Evolutionary conservation across 148 eudicot genomes (phyloP), one percentile per base, ranked within the genome.

Genomic region (Heliosperma pusillum): DNA sequence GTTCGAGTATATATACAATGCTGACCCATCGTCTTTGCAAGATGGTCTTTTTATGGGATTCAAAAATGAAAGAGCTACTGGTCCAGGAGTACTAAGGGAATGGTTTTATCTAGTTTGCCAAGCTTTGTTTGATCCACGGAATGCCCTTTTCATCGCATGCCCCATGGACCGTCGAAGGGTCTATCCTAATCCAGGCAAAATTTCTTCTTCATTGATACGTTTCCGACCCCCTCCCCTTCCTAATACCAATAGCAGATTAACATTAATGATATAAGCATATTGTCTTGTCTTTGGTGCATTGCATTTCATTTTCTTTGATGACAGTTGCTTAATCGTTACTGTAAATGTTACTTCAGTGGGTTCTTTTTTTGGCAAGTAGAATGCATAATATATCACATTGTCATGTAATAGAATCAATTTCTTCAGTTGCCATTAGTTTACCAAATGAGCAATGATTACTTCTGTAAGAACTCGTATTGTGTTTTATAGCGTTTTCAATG

Each of bases 11-110:
- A 89, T 95, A 82, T 81, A 80, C 65, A 70, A 22, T 65, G 93
- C 97, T 33, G 80, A 81, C 1, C 75, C 84, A 10, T 81, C 83
- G 22, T 77, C 82, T 19, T 70, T 95, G 82, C 96, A 83, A 10
- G 75, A 86, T 60, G 92, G 97, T 61, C 78, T 95, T 65, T 90
- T 87, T 65, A 81, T 95, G 88, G 96, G 89, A 85, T 93, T 95
- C 81, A 92, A 95, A 86, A 83, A 87, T 56, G 98, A 95, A 84
- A 92, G 89, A 72, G 97, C 97, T 76, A 92, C 96, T 4, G 98
- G 98, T 45, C 98, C 96, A 64, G 97, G 97, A 70, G 98, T 95
- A 20, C 74, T 92, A 79, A 80, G 97, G 57, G 98, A 95, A 87
- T 92, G 98, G 98, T 92, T 95, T 83, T 82, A 86, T 77, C 83